A percentile compares a stretch with the other conserved stretches of the same genome.
phyloP scores from a whole-genome alignment of 768 basidiomycete species.

The Psilocybe cubensis region DNA sequence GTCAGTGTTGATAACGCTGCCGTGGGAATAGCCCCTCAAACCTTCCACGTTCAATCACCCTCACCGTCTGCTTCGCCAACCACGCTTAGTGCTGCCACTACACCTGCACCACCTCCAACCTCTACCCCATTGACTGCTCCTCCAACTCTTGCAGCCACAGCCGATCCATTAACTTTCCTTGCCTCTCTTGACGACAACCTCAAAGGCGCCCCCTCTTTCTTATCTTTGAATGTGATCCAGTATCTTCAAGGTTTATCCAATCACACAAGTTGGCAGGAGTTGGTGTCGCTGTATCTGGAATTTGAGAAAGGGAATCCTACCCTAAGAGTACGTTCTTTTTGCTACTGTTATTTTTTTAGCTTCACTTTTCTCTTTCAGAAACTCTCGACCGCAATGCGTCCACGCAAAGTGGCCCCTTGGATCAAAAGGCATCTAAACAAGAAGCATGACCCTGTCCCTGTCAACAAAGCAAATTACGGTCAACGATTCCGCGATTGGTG shows the following conservation, averaged over 20 bases:
- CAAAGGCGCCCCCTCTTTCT: background rate
- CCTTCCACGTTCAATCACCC: no score
- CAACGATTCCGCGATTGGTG: background rate
- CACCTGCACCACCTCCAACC: no score
- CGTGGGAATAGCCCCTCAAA: no score
- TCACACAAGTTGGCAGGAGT: background rate
- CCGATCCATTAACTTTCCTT: no score
- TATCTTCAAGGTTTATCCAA: background rate
- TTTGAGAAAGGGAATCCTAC: background rate
- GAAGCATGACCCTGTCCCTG: background rate
- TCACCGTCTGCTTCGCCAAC: no score
- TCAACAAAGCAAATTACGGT: background rate
- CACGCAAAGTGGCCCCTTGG: background rate
- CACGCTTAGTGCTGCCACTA: no score
- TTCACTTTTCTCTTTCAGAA: background rate
- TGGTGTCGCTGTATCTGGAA: background rate
- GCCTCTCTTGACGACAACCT: no score
- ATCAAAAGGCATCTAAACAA: background rate
- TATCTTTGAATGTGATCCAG: background rate
- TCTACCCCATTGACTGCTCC: no score
- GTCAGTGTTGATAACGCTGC: no score
- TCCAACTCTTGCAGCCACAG: no score
- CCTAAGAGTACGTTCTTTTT: background rate
- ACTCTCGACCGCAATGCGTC: background rate
- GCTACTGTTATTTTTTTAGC: background rate